These are phyloP conservation scores for Acacia concinna DNA, from an alignment of 331 rosid species.

Conservation along the genomic window DNA sequence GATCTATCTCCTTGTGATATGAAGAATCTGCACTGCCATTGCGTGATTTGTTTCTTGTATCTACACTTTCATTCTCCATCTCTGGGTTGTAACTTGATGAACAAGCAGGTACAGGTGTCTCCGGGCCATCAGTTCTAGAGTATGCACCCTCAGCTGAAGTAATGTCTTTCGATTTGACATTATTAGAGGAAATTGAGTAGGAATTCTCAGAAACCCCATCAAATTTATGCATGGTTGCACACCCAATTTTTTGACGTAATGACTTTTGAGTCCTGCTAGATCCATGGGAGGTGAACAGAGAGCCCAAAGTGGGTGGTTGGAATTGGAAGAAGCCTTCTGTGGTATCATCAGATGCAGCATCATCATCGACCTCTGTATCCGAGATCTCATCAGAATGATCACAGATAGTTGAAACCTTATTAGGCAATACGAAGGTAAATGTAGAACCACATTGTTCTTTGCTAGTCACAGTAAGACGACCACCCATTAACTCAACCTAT, in stretches of 20 bases:
- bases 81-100: constrained; percentile 36
- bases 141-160: constrained; percentile 47
- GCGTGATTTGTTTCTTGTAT: constrained; percentile 28
- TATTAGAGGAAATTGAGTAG: constrained; percentile 39
- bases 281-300: constrained; percentile 76
- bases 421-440: constrained; percentile 83
- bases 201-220: constrained; percentile 47
- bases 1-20: constrained; percentile 28
- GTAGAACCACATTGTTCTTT: constrained; percentile 77
- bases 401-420: constrained; percentile 64
- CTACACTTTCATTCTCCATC: constrained; percentile 35
- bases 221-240: constrained; percentile 46
- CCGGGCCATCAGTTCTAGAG: constrained; percentile 40
- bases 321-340: constrained; percentile 83
- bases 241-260: constrained; percentile 41
- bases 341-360: constrained; percentile 46
- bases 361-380: constrained; percentile 55
- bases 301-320: constrained; percentile 83
- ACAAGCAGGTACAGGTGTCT: constrained; percentile 45
- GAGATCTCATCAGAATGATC: constrained; percentile 69
- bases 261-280: constrained; percentile 53
- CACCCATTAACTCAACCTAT: constrained; percentile 98
- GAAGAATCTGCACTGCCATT: constrained; percentile 42
- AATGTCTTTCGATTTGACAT: constrained; percentile 35
- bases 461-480: constrained; percentile 82